These are phyloP conservation scores for Colletotrichum abscissum DNA, from an alignment of 2,329 filamentous ascomycete genomes.

Conservation along the genomic window DNA sequence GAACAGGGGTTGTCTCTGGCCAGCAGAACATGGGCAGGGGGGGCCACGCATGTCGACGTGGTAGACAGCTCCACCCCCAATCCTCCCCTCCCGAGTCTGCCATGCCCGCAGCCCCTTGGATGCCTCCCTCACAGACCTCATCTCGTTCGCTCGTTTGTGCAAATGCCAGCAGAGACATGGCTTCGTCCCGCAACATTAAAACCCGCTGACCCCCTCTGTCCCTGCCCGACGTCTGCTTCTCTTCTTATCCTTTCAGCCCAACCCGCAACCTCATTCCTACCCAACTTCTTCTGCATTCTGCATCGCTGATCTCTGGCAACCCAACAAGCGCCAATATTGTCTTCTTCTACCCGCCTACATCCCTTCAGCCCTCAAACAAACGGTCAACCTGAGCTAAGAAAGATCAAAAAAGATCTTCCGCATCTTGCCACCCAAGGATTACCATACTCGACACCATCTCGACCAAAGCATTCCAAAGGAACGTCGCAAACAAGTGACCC, in stretches of 20 bases:
- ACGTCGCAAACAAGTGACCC: constrained; percentile 21
- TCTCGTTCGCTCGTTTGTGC: constrained; percentile 32
- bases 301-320: constrained; percentile 35
- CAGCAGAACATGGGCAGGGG: constrained; percentile 23
- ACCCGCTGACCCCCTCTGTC: constrained; percentile 51
- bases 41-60: constrained; percentile 18
- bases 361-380: constrained; percentile 32
- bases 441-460: constrained; percentile 29
- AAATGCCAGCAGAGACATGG: constrained; percentile 14
- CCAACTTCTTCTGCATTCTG: constrained; percentile 40
- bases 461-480: constrained; percentile 21
- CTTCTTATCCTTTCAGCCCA: constrained; percentile 50
- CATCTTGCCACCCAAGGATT: constrained; percentile 37
- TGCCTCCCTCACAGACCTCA: constrained; percentile 25
- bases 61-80: constrained; percentile 28
- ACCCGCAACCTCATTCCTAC: constrained; percentile 40
- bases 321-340: constrained; percentile 31
- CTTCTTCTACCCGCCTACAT: constrained; percentile 33
- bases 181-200: constrained; percentile 47
- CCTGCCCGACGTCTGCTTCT: constrained; percentile 48
- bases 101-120: neutral
- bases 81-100: constrained; percentile 22
- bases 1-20: constrained; percentile 25
- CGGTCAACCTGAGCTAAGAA: constrained; percentile 5
- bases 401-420: constrained; percentile 35